phyloP scores from a whole-genome alignment of 2,329 filamentous ascomycete species.

The Talaromyces sp. region DNA sequence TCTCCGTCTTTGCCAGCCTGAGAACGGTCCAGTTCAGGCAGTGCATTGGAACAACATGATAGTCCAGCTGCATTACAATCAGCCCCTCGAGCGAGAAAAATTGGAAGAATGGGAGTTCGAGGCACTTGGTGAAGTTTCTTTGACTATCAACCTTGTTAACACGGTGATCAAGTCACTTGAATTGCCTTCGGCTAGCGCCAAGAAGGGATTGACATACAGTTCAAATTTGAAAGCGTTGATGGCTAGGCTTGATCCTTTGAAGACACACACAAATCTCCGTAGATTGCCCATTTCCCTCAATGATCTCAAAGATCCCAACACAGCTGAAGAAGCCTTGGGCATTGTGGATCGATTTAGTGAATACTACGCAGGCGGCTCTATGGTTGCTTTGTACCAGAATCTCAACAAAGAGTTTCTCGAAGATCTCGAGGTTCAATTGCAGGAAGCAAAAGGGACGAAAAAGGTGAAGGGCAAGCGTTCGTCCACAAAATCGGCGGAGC shows the following conservation, averaged over 20 bases:
- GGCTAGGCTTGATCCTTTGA: constrained; percentile 40
- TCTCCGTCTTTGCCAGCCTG: constrained; percentile 44
- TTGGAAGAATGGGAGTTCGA: neutral
- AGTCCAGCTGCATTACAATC: neutral
- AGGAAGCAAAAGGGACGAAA: neutral
- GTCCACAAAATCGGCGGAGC: neutral
- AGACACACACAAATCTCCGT: constrained; percentile 38
- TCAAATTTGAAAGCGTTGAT: constrained; percentile 33
- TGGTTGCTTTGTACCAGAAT: constrained; percentile 47
- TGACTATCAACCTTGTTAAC: neutral
- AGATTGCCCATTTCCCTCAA: constrained; percentile 38
- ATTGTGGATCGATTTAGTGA: constrained; percentile 38
- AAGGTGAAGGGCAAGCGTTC: neutral
- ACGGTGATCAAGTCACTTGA: constrained; percentile 30
- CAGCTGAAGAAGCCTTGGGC: constrained; percentile 31
- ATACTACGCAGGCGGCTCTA: constrained; percentile 38
- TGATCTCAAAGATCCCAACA: neutral
- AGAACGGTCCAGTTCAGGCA: constrained; percentile 36
- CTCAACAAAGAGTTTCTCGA: constrained; percentile 40
- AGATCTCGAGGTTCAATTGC: constrained; percentile 16
- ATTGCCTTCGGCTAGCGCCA: constrained; percentile 40
- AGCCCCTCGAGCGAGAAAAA: neutral
- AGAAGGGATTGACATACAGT: constrained; percentile 42
- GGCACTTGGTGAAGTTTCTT: neutral
- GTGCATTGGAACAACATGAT: constrained; percentile 16